Evolutionary conservation across 805 yeast species (phyloP).

Genomic region (Aciculoconidium aculeatum): DNA sequence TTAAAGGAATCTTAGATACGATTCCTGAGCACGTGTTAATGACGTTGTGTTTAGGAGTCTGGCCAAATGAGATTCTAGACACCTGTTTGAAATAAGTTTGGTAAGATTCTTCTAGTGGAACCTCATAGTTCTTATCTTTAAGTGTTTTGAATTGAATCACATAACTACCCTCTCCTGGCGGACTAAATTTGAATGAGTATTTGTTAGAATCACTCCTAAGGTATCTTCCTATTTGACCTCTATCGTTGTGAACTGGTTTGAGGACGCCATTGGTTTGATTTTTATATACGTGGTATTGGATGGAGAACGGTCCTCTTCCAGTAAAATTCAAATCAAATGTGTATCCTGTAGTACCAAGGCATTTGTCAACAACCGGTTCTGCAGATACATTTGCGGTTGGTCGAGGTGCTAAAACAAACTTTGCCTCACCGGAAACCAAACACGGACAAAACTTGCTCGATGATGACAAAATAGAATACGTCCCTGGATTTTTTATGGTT

Average conservation of each 20-base stretch:
- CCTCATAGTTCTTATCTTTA: constrained; percentile 50
- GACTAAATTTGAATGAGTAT: constrained; percentile 55
- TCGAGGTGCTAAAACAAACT: constrained; percentile 44
- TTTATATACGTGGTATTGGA: constrained; percentile 57
- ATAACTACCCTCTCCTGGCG: constrained; percentile 76
- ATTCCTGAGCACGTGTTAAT: constrained; percentile 28
- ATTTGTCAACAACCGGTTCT: constrained; percentile 68
- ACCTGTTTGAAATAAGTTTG: constrained; percentile 67
- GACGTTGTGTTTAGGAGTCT: constrained; percentile 11
- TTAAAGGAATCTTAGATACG: constrained; percentile 40
- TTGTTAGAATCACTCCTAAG: constrained; percentile 21
- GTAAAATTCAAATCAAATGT: constrained; percentile 56
- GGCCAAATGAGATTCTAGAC: constrained; percentile 40
- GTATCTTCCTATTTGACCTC: constrained; percentile 22
- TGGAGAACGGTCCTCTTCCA: constrained; percentile 80
- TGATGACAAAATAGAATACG: no score
- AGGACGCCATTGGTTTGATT: constrained; percentile 24
- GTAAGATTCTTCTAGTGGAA: constrained; percentile 33
- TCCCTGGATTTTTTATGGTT: constrained; percentile 21
- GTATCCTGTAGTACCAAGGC: constrained; percentile 88
- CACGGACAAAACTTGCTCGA: constrained; percentile 68
- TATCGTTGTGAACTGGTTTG: constrained; percentile 26
- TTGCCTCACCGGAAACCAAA: constrained; percentile 19
- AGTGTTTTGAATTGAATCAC: constrained; percentile 63
- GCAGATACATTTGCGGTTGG: constrained; percentile 39